These are phyloP conservation scores for Trametes meyenii DNA, from an alignment of 768 basidiomycete genomes.

Conservation along the genomic window DNA sequence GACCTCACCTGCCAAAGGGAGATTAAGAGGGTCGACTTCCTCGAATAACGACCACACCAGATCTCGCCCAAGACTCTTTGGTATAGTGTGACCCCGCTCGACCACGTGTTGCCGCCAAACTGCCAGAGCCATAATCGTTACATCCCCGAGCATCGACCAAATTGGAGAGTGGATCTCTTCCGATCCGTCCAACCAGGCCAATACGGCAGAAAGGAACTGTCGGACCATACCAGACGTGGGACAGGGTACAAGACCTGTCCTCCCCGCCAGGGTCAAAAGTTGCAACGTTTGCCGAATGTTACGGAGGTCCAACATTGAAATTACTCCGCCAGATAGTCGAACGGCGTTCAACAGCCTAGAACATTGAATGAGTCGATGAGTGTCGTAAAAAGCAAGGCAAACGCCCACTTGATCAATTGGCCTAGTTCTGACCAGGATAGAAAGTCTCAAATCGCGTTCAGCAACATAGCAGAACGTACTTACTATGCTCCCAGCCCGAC, in stretches of 20 bases:
- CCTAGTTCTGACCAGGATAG: neutral
- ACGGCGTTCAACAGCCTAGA: neutral
- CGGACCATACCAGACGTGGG: conserved; percentile 27
- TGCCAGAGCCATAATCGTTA: conserved; percentile 41
- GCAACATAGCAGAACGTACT: neutral
- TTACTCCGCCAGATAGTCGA: neutral
- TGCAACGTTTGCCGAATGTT: conserved; percentile 24
- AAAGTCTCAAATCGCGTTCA: no score
- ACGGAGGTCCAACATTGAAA: neutral
- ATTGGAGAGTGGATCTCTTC: neutral
- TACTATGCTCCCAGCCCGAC: conserved; percentile 22
- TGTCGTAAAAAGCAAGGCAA: no score
- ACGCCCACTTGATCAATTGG: neutral
- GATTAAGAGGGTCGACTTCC: conserved; percentile 32
- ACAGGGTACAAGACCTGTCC: conserved; percentile 8
- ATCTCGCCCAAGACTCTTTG: conserved; percentile 32
- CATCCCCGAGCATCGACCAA: conserved; percentile 36
- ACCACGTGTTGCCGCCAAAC: conserved; percentile 21
- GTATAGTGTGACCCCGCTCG: neutral
- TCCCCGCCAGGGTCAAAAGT: conserved; percentile 43
- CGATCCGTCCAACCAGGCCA: conserved; percentile 25
- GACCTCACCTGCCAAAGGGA: conserved; percentile 47
- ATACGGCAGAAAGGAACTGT: conserved; percentile 29
- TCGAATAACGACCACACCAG: conserved; percentile 43
- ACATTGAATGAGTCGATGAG: neutral